Percentiles rank a stretch among this genome's conserved stretches.
phyloP scores from a whole-genome alignment of 2,329 filamentous ascomycete genomes.

The Phoma sp. region DNA sequence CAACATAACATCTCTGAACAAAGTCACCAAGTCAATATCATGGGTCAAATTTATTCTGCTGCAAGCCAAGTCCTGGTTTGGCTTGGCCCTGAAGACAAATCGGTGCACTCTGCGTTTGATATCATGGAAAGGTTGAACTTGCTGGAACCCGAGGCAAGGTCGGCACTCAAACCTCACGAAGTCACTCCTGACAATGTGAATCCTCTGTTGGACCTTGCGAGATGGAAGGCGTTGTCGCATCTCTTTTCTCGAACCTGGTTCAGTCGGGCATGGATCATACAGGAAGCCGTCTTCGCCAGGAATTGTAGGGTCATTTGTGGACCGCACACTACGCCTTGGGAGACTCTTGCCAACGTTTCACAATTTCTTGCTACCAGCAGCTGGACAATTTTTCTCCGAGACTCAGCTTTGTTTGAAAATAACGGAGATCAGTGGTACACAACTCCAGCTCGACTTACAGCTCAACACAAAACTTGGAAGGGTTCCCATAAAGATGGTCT shows the following conservation, averaged over 20 bases:
- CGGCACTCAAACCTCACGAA: slow-evolving; percentile 5
- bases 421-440: slow-evolving; percentile 2
- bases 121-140: slow-evolving; percentile 3
- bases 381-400: slow-evolving; percentile 15
- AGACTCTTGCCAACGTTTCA: slow-evolving; percentile 7
- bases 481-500: slow-evolving; percentile 13
- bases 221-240: slow-evolving; percentile 15
- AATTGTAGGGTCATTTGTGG: slow-evolving; percentile 18
- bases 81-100: slow-evolving; percentile 19
- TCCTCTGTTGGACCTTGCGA: not conserved
- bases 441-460: slow-evolving; percentile 14
- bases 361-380: slow-evolving; percentile 15
- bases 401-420: not conserved
- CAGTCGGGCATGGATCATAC: slow-evolving; percentile 21
- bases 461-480: slow-evolving; percentile 11
- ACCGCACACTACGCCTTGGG: slow-evolving; percentile 12
- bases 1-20: slow-evolving; percentile 14
- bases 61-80: slow-evolving; percentile 20
- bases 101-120: slow-evolving; percentile 14
- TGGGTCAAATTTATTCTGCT: slow-evolving; percentile 18
- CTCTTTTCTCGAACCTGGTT: slow-evolving; percentile 22
- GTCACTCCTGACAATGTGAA: not conserved
- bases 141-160: not conserved
- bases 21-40: slow-evolving; percentile 18
- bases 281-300: slow-evolving; percentile 21